A percentile compares a stretch with the other conserved stretches of the same genome.
Conservation (phyloP, 163 green algal species). For the Scenedesmus sp. region DNA sequence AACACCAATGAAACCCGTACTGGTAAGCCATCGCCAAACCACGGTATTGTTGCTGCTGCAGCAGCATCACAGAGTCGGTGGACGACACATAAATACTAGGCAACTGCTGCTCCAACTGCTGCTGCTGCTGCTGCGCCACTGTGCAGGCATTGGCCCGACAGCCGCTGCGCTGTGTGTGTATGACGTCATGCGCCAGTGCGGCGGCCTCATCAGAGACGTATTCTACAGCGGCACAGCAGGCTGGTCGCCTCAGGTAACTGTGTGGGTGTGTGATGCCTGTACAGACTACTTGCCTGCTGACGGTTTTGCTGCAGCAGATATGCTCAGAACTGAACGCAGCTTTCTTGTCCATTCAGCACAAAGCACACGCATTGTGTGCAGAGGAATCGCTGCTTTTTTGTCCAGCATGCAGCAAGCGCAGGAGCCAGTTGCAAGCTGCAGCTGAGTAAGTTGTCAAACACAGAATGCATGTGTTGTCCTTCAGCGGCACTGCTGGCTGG, state of each 20-base stretch:
- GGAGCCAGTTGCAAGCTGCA: too few species aligned
- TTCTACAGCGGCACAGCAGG: conserved; percentile 75
- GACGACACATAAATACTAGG: not conserved
- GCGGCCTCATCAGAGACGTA: conserved; percentile 57
- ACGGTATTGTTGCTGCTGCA: not conserved
- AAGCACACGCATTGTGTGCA: too few species aligned
- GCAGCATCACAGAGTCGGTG: too few species aligned
- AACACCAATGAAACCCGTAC: too few species aligned
- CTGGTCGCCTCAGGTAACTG: conserved; percentile 64
- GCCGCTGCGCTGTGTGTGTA: conserved; percentile 66
- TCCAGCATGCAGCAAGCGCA: too few species aligned
- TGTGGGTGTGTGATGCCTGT: not conserved
- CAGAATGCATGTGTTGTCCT: too few species aligned
- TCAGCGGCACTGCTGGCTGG: conserved; percentile 72
- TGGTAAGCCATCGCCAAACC: too few species aligned
- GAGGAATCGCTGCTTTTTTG: too few species aligned
- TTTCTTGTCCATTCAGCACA: too few species aligned
- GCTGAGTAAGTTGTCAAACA: too few species aligned
- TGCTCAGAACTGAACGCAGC: too few species aligned
- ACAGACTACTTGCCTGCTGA: not conserved
- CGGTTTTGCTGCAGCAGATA: too few species aligned
- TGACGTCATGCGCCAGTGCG: conserved; percentile 70
- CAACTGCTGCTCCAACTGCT: not conserved
- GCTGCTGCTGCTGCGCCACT: not conserved
- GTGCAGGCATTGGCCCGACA: conserved; percentile 71